Evolutionary conservation across 257 asterid species (phyloP), one percentile per base, ranked within the genome.

Genomic region (Fraxinus pennsylvanica): DNA sequence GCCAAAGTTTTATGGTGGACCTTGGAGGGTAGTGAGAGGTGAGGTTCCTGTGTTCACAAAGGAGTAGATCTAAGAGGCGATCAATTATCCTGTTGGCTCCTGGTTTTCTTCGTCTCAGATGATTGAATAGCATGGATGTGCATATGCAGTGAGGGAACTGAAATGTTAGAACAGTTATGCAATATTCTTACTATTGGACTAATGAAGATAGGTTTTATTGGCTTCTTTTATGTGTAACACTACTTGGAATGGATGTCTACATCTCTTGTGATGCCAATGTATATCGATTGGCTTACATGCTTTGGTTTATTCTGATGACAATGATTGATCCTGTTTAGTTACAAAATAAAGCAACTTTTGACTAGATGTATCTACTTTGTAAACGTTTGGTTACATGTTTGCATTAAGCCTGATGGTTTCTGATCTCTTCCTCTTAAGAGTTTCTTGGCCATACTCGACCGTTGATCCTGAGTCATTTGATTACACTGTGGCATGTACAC

Each of bases 1-100:
- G 80, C 98, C 98, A 29, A 86, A 81, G 83, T 94, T 94, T 78
- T 94, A 94, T 43, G 84, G 85, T 5, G 98, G 98, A 72, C 98
- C 98, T 76, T 94, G 98, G 98, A 89, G 87, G 82, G 97, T 94
- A 30, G 83, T 89, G 85, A 85, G 94, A 80, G 98, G 98, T 4
- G 93, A 92, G 1, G 97, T 91, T 75, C 97, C 97, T 50, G 78
- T 80, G 22, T 87, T 59, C 74, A 66, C 81, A 78, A 83, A 88
- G 86, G 78, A 85, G 61, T 43, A 80, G 80, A 21, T 69, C 74
- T 22, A 78, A 78, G 80, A 81, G 75, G 32, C 66, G 21, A 59
- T 69, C 25, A 15, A 45, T 38, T 74, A 63, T 72, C 29, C 59
- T 54, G 39, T 27, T 41, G 54, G 73, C 47, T 21, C 54, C 63